phyloP scores from a whole-genome alignment of 2,329 filamentous ascomycete species.

The Mariannaea elegans region DNA sequence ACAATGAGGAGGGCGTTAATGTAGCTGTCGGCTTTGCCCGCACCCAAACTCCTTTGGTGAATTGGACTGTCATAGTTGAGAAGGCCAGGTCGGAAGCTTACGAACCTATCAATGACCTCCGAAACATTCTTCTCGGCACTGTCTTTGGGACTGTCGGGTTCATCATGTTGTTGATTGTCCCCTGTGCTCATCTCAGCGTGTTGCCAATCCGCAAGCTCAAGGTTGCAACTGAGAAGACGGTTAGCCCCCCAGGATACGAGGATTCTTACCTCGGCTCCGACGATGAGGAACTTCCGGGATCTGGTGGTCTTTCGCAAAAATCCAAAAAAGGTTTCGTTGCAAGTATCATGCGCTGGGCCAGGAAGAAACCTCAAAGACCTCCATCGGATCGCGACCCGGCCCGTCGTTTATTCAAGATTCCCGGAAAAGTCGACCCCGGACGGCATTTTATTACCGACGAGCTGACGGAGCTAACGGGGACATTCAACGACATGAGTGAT shows the following conservation, averaged over 20 bases:
- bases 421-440: conserved; percentile 79
- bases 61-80: conserved; percentile 87
- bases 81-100: conserved; percentile 79
- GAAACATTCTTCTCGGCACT: conserved; percentile 82
- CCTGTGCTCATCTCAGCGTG: conserved; percentile 83
- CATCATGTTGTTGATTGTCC: conserved; percentile 76
- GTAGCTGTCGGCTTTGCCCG: conserved; percentile 86
- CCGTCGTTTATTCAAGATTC: conserved; percentile 79
- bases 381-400: conserved; percentile 48
- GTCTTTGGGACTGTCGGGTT: conserved; percentile 84
- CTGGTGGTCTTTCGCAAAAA: conserved; percentile 53
- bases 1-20: conserved; percentile 73
- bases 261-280: conserved; percentile 55
- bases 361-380: conserved; percentile 43
- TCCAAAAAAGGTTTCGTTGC: conserved; percentile 55
- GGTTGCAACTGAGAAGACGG: conserved; percentile 76
- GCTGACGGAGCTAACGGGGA: conserved; percentile 80
- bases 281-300: conserved; percentile 51
- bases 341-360: conserved; percentile 49
- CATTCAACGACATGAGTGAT: conserved; percentile 94
- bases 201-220: conserved; percentile 81
- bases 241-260: conserved; percentile 70
- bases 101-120: conserved; percentile 76
- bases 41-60: conserved; percentile 71
- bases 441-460: conserved; percentile 85